These are phyloP conservation scores for Scutellaria baicalensis DNA, from an alignment of 257 asterid species.

Conservation along the genomic window DNA sequence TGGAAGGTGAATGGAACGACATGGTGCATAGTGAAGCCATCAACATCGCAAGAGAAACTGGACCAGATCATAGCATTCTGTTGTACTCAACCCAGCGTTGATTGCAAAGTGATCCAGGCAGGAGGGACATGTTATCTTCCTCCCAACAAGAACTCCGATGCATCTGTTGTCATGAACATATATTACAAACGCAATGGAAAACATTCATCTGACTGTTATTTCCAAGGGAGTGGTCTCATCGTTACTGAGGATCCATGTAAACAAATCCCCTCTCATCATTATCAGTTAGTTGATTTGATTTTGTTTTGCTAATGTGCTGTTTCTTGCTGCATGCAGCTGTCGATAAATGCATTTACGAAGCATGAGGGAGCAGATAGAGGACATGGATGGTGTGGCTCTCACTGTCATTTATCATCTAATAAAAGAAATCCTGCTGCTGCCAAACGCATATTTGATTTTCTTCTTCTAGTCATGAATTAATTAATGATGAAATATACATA, in stretches of 20 bases:
- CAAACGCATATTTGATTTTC: too few relatives aligned
- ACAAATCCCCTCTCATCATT: neutral
- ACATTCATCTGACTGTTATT: slow-evolving; percentile 2
- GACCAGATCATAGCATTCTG: slow-evolving; percentile 18
- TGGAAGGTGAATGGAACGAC: neutral
- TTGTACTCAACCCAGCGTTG: slow-evolving; percentile 16
- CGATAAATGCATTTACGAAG: slow-evolving; percentile 13
- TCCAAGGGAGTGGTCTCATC: slow-evolving; percentile 18
- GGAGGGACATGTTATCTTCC: slow-evolving; percentile 23
- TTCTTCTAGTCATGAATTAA: too few relatives aligned
- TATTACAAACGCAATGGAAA: slow-evolving; percentile 18
- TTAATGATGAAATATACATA: too few relatives aligned
- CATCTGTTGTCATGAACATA: slow-evolving; percentile 32
- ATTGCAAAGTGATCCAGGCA: slow-evolving; percentile 20
- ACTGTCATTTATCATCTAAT: too few relatives aligned
- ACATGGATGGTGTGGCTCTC: too few relatives aligned
- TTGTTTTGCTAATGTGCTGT: neutral
- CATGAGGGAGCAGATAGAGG: neutral
- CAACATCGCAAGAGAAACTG: slow-evolving; percentile 18
- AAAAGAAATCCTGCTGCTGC: too few relatives aligned
- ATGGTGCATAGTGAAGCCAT: slow-evolving; percentile 37
- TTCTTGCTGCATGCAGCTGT: slow-evolving; percentile 16
- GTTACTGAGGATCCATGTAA: slow-evolving; percentile 19
- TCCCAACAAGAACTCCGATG: slow-evolving; percentile 25
- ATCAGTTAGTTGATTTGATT: too few relatives aligned